Conservation (phyloP, 78 protist genomes). For the Planoprotostelium fungivorum region DNA sequence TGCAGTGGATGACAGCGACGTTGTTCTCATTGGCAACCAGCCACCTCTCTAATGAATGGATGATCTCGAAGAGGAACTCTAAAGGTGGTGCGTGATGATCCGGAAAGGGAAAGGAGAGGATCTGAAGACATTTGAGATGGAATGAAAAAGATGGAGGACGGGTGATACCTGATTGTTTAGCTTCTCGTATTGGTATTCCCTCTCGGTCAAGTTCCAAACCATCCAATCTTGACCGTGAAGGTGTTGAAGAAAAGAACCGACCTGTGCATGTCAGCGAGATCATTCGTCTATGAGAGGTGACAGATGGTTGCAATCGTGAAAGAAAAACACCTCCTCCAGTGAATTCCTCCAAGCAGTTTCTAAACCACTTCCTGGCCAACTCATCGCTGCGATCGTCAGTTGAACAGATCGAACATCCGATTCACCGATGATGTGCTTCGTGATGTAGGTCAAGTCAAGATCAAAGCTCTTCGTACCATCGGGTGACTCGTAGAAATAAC, state of each 20-base stretch:
- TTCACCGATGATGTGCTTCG: constrained; percentile 14
- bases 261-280: background rate
- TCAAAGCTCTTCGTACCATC: background rate
- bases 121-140: background rate
- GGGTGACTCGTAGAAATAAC: background rate
- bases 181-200: constrained; percentile 5
- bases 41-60: constrained; percentile 9
- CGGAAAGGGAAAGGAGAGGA: constrained; percentile 41
- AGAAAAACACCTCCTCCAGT: constrained; percentile 6
- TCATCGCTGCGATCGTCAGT: constrained; percentile 6
- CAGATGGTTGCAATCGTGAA: background rate
- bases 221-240: background rate
- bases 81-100: constrained; percentile 81
- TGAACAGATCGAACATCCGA: background rate
- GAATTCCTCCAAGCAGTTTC: constrained; percentile 4
- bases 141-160: background rate
- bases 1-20: constrained; percentile 76
- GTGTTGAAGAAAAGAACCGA: background rate
- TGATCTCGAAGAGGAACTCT: constrained; percentile 16
- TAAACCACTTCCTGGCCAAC: constrained; percentile 13
- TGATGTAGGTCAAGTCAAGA: constrained; percentile 22
- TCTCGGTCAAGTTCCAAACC: constrained; percentile 14
- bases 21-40: constrained; percentile 14
- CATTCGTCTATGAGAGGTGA: background rate
- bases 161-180: constrained; percentile 7